Conservation (phyloP, 2,329 filamentous ascomycete species). For the Fusarium sp. region DNA sequence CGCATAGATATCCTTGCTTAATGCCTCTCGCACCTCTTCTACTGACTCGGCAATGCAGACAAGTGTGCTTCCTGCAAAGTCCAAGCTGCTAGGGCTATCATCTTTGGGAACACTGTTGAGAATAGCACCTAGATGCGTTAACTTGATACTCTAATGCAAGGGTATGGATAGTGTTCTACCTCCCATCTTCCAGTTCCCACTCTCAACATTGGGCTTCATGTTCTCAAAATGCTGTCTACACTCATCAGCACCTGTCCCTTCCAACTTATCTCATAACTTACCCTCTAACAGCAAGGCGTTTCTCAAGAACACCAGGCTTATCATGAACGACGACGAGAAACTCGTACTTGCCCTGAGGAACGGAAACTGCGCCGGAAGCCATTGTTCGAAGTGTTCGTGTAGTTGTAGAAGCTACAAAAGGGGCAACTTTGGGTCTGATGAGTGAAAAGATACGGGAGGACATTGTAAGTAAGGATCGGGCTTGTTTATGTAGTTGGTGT, state of each 20-base stretch:
- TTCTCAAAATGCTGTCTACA: slow-evolving; percentile 64
- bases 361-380: slow-evolving; percentile 41
- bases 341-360: slow-evolving; percentile 60
- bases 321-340: slow-evolving; percentile 78
- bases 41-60: slow-evolving; percentile 73
- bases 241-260: slow-evolving; percentile 23
- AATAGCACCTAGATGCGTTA: slow-evolving; percentile 65
- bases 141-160: background rate
- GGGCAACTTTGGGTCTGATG: slow-evolving; percentile 2
- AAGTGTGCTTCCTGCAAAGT: slow-evolving; percentile 80
- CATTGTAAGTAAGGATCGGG: slow-evolving; percentile 12
- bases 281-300: slow-evolving; percentile 70
- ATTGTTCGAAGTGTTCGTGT: slow-evolving; percentile 49
- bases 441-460: slow-evolving; percentile 30
- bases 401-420: background rate
- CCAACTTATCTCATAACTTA: slow-evolving; percentile 48
- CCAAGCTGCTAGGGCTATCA: slow-evolving; percentile 65
- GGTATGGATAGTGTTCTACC: slow-evolving; percentile 55
- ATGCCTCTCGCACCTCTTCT: slow-evolving; percentile 73
- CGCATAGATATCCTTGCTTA: slow-evolving; percentile 80
- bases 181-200: slow-evolving; percentile 71
- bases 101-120: slow-evolving; percentile 74
- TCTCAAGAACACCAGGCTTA: slow-evolving; percentile 67
- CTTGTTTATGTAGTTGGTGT: slow-evolving; percentile 12
- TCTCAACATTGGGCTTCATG: slow-evolving; percentile 62